phyloP scores from a whole-genome alignment of 148 eudicot species.

The Pouteria glomerata region DNA sequence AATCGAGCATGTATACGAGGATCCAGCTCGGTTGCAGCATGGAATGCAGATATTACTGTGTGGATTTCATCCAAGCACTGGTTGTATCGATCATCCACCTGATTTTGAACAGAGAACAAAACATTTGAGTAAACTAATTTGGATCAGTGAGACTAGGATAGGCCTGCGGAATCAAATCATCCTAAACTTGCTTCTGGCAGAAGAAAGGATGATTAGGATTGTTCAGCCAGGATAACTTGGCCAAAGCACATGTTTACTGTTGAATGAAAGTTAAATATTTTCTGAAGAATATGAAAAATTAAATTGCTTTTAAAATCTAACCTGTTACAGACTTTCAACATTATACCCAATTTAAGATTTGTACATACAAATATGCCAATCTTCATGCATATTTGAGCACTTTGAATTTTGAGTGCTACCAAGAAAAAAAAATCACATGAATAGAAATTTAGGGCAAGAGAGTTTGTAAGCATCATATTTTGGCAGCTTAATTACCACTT shows the following conservation, averaged over 20 bases:
- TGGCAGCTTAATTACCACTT: slow-evolving; percentile 52
- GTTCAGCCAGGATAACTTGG: background rate
- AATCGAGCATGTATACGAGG: slow-evolving; percentile 61
- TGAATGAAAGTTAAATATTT: background rate
- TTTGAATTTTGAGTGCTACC: background rate
- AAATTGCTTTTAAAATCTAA: background rate
- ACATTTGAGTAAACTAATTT: background rate
- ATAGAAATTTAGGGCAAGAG: background rate
- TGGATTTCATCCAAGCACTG: slow-evolving; percentile 82
- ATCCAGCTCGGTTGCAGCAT: slow-evolving; percentile 80
- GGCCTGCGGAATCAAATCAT: background rate
- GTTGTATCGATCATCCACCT: slow-evolving; percentile 79
- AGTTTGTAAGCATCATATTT: background rate
- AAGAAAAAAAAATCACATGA: slow-evolving; percentile 7
- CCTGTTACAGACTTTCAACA: slow-evolving; percentile 9
- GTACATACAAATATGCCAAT: background rate
- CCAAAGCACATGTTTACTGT: background rate
- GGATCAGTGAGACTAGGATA: background rate
- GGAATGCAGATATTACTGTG: slow-evolving; percentile 75
- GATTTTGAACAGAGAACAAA: too few species aligned
- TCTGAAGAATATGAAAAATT: background rate
- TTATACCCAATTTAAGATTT: background rate
- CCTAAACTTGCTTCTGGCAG: background rate
- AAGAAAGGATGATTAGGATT: background rate
- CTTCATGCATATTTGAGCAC: background rate